phyloP scores from a whole-genome alignment of 352 stramenopile species.

The Albugo laibachii region DNA sequence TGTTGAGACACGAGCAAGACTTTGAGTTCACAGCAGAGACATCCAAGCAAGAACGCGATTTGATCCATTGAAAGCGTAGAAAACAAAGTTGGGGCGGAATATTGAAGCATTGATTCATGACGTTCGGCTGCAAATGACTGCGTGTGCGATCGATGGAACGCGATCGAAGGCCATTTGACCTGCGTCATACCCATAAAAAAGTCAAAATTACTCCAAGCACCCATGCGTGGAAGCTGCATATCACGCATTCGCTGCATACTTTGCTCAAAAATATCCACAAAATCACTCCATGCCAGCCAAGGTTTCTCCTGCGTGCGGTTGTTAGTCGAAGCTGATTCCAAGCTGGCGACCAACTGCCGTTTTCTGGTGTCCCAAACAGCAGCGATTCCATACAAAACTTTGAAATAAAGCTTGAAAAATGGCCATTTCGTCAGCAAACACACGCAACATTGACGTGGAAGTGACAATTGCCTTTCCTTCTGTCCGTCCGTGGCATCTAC shows the following conservation, averaged over 20 bases:
- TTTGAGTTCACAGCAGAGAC: conserved; percentile 54
- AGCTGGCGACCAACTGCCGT: no score
- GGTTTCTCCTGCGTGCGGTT: conserved; percentile 11
- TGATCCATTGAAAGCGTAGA: conserved; percentile 55
- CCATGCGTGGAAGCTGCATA: conserved; percentile 51
- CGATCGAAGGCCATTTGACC: conserved; percentile 10
- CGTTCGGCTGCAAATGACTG: conserved; percentile 28
- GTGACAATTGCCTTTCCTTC: not conserved
- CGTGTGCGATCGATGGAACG: conserved; percentile 59
- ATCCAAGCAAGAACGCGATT: conserved; percentile 53
- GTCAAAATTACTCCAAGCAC: conserved; percentile 44
- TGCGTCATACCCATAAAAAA: conserved; percentile 27
- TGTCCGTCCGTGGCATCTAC: not conserved
- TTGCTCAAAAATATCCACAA: conserved; percentile 36
- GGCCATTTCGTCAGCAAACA: conserved; percentile 55
- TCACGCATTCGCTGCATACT: conserved; percentile 33
- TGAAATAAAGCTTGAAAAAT: conserved; percentile 76
- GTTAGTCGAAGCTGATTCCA: conserved; percentile 5
- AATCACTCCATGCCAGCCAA: conserved; percentile 25
- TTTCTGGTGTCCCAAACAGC: conserved; percentile 38
- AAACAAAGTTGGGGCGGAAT: conserved; percentile 46
- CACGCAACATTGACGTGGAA: conserved; percentile 37
- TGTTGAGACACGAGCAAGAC: conserved; percentile 58
- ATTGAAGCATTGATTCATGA: conserved; percentile 44
- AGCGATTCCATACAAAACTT: conserved; percentile 51